These are phyloP conservation scores for Leccinum barrowsii DNA, from an alignment of 768 basidiomycete genomes.

Conservation along the genomic window DNA sequence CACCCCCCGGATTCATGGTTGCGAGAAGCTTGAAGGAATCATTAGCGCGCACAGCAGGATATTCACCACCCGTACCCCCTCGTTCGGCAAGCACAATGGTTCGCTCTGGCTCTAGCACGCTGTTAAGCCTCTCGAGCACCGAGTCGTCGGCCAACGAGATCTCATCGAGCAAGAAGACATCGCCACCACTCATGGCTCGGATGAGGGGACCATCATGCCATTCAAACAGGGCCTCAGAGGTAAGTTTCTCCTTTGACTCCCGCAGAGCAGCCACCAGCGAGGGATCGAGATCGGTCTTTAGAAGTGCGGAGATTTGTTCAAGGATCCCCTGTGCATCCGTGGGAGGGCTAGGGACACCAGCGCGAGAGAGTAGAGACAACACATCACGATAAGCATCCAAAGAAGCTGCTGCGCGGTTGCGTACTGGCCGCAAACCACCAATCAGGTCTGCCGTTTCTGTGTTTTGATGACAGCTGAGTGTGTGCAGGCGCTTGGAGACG, in stretches of 20 bases:
- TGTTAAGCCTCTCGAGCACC: conserved; percentile 94
- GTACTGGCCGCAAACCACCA: conserved; percentile 85
- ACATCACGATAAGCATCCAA: conserved; percentile 48
- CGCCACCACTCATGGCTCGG: conserved; percentile 82
- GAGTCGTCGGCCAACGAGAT: conserved; percentile 98
- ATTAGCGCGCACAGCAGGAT: conserved; percentile 62
- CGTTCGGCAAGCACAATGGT: conserved; percentile 91
- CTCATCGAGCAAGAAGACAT: conserved; percentile 90
- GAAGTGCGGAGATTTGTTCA: conserved; percentile 18
- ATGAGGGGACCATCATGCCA: conserved; percentile 98
- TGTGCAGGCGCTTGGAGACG: conserved; percentile 53
- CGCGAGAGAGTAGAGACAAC: conserved; percentile 35
- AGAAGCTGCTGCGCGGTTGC: conserved; percentile 62
- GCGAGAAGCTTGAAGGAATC: conserved; percentile 84
- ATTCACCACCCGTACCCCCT: conserved; percentile 69
- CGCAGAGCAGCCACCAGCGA: conserved; percentile 34
- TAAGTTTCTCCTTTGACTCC: conserved; percentile 43
- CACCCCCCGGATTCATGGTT: conserved; percentile 99
- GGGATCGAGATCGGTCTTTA: conserved; percentile 30
- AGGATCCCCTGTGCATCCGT: conserved; percentile 27
- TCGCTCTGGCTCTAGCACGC: conserved; percentile 89
- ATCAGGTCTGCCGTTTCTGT: conserved; percentile 97
- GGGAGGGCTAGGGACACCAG: conserved; percentile 33
- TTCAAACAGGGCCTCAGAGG: conserved; percentile 80
- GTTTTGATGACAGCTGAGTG: conserved; percentile 95